Evolutionary conservation across 1,139 yeast species (phyloP).

Genomic region (Hansenula lynferdii): DNA sequence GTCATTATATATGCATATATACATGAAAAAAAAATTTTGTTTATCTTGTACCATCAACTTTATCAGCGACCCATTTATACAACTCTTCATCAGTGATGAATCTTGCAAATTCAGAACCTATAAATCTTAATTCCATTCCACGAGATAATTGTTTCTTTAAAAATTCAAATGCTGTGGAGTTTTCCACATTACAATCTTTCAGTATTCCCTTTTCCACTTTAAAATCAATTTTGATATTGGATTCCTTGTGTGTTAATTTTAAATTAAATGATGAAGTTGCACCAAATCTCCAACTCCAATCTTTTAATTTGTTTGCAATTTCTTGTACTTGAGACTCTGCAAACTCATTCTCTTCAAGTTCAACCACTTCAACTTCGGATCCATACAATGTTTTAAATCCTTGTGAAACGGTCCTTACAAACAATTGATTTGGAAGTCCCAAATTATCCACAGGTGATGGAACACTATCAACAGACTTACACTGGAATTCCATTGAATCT

Average conservation of each 20-base stretch:
- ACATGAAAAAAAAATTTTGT: background rate
- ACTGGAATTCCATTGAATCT: slow-evolving; percentile 44
- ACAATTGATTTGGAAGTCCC: slow-evolving; percentile 39
- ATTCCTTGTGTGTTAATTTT: slow-evolving; percentile 28
- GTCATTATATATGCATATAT: slow-evolving; percentile 1
- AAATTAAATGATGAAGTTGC: slow-evolving; percentile 65
- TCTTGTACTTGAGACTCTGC: slow-evolving; percentile 38
- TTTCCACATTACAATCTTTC: slow-evolving; percentile 19
- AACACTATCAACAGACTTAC: slow-evolving; percentile 69
- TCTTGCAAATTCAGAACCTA: slow-evolving; percentile 42
- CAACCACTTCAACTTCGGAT: slow-evolving; percentile 12
- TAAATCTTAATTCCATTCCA: slow-evolving; percentile 31
- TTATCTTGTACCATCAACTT: slow-evolving; percentile 40
- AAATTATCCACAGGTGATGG: slow-evolving; percentile 71
- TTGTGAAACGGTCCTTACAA: slow-evolving; percentile 40
- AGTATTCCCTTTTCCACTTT: slow-evolving; percentile 39
- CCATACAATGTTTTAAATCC: slow-evolving; percentile 38
- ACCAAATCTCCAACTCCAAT: slow-evolving; percentile 74
- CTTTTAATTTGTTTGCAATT: slow-evolving; percentile 38
- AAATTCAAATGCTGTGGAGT: slow-evolving; percentile 27
- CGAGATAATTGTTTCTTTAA: slow-evolving; percentile 26
- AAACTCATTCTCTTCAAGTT: slow-evolving; percentile 35
- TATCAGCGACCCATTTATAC: slow-evolving; percentile 43
- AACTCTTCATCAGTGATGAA: slow-evolving; percentile 37
- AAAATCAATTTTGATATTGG: slow-evolving; percentile 30